Percentiles rank a stretch among this genome's conserved stretches.
Evolutionary conservation across 768 basidiomycete genomes (phyloP).

Genomic region (Rossbeevera mucosa): DNA sequence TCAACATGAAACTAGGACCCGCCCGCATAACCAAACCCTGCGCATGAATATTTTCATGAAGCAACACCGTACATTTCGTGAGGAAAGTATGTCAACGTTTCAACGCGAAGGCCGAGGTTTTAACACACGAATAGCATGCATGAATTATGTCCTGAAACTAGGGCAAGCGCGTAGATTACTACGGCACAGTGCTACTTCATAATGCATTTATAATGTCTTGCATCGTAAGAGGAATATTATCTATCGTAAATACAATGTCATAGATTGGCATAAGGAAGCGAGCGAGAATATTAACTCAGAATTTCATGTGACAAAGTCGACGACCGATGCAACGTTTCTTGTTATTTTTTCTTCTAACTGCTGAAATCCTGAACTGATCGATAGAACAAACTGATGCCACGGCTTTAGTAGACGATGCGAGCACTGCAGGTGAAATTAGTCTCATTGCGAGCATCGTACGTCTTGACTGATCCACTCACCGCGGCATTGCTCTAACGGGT

Average conservation of each 20-base stretch:
- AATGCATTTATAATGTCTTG: background rate
- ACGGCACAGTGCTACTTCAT: background rate
- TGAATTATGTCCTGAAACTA: background rate
- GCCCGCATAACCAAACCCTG: background rate
- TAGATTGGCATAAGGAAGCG: background rate
- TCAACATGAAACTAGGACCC: background rate
- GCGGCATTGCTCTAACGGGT: background rate
- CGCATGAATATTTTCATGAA: background rate
- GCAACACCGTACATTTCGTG: background rate
- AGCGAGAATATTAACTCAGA: background rate
- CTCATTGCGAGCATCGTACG: background rate
- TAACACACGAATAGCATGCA: background rate
- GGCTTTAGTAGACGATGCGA: conserved; percentile 5
- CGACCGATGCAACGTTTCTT: background rate
- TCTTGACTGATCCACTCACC: conserved; percentile 7
- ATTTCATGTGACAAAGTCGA: background rate
- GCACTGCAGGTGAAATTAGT: background rate
- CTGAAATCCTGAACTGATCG: background rate
- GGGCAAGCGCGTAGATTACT: background rate
- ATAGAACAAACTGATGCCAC: background rate
- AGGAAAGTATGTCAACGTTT: background rate
- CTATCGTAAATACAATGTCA: background rate
- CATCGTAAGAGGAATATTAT: background rate
- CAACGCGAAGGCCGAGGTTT: background rate
- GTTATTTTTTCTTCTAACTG: background rate